Conservation (phyloP, 1,284 basidiomycete genomes). For the Sporisorium sorghi region DNA sequence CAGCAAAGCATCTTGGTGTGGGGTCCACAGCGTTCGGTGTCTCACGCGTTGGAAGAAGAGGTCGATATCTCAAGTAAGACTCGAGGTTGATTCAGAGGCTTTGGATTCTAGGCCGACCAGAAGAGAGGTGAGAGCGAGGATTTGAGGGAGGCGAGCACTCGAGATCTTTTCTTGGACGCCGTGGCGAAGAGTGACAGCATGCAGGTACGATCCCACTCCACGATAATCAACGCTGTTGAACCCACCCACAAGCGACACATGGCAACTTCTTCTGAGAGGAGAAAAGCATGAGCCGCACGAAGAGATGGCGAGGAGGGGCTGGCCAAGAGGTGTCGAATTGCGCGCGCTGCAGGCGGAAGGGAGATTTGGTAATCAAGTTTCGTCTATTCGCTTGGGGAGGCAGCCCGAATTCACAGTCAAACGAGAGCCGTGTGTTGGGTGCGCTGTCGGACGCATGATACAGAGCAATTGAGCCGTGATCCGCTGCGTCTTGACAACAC, state of each 20-base stretch:
- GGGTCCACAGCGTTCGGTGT: not conserved
- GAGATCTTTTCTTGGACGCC: too few relatives aligned
- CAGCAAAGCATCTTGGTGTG: not conserved
- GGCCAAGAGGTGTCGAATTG: constrained; percentile 9
- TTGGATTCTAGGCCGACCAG: too few relatives aligned
- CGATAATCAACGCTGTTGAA: not conserved
- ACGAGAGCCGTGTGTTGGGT: not conserved
- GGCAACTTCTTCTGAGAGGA: not conserved
- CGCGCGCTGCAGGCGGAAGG: constrained; percentile 9
- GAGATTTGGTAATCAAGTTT: constrained; percentile 17
- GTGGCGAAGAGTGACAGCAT: constrained; percentile 1
- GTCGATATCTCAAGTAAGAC: constrained; percentile 2
- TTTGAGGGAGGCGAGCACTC: too few relatives aligned
- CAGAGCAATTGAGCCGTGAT: not conserved
- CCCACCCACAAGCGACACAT: not conserved
- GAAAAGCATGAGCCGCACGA: too few relatives aligned
- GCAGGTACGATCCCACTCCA: constrained; percentile 16
- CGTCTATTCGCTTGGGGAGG: not conserved
- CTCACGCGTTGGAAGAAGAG: not conserved
- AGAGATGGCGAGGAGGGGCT: too few relatives aligned
- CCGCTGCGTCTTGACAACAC: too few relatives aligned
- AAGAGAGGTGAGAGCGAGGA: too few relatives aligned
- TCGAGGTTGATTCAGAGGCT: constrained; percentile 2
- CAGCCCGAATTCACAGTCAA: constrained; percentile 1
- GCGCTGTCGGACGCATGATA: not conserved